Evolutionary conservation across 768 basidiomycete species (phyloP), one percentile per base, ranked within the genome.

Genomic region (Coprinopsis strossmayeri): DNA sequence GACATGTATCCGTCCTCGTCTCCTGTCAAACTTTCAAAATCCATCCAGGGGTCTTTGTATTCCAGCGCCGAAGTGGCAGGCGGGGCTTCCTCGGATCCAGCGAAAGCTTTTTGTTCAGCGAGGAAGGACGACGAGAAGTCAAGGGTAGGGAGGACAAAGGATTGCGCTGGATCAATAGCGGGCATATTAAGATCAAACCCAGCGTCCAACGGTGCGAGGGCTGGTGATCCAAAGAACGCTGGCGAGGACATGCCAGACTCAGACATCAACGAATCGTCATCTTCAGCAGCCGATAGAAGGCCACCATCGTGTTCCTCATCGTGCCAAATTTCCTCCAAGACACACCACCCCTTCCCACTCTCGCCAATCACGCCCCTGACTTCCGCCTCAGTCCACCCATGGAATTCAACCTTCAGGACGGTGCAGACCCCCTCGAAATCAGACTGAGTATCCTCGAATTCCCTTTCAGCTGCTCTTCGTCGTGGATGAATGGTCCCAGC

Each of bases 121-220:
- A 64, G 49, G 59, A 74, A 76, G 5, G 71, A 64, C 3, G 80
- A 74, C 0, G 85, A 84, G 53, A 87, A 76, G 60, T 89, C 86
- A 45, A 90, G 72, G 1, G 79, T 85, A 3, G 89, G 88, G n/a
- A 91, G 66, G 10, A 91, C 64, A 50, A 93, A 77, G 2, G 87
- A 86, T 17, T 77, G 68, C 2, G 84, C 69, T 10, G 82, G 77
- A 57, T 87, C 82, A 20, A 74, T 66, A 21, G 58, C 13, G 18
- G 34, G 41, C 37, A 27, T 45, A 28, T 44, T 25, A 11, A 42
- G 43, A 15, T 48, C 53, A 15, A 39, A 21, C 20, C 27, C 32
- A 23, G 37, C 26, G 5, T 53, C 54, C 37, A 17, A 30, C 4
- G 49, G 49, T 15, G 34, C 34, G n/a, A 10, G 37, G 37, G 21